These are phyloP conservation scores for Nadsonia starkeyi-henricii DNA, from an alignment of 1,139 yeast genomes.

Conservation along the genomic window DNA sequence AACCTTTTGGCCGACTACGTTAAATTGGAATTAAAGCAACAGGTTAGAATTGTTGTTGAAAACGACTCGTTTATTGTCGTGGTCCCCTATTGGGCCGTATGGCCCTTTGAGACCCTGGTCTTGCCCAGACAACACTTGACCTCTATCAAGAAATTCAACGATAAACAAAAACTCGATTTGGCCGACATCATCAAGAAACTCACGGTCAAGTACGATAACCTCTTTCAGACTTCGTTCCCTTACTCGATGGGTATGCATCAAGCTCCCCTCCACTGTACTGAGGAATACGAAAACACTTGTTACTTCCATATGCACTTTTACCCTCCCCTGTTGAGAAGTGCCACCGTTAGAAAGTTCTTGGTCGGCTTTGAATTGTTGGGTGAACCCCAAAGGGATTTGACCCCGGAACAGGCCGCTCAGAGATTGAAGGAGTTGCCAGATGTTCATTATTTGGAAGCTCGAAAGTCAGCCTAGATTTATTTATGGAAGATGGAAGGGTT, in stretches of 20 bases:
- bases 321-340: constrained; percentile 63
- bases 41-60: constrained; percentile 39
- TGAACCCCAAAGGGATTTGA: constrained; percentile 65
- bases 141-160: constrained; percentile 37
- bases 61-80: constrained; percentile 57
- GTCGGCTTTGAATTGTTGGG: constrained; percentile 73
- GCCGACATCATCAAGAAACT: constrained; percentile 41
- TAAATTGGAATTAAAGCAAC: constrained; percentile 38
- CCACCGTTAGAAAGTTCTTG: constrained; percentile 61
- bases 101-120: constrained; percentile 68
- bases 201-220: constrained; percentile 57
- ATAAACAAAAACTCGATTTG: constrained; percentile 39
- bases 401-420: constrained; percentile 62
- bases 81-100: constrained; percentile 72
- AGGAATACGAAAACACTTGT: constrained; percentile 16
- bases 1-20: constrained; percentile 55
- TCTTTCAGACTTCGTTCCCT: constrained; percentile 58
- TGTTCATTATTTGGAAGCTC: not conserved
- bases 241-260: constrained; percentile 77
- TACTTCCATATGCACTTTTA: constrained; percentile 61
- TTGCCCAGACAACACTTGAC: constrained; percentile 41
- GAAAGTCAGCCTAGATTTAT: too few relatives aligned
- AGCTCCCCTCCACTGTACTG: constrained; percentile 21
- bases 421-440: constrained; percentile 22
- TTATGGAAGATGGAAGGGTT: too few relatives aligned